Conservation (phyloP, 306 rosid genomes). For the Vigna trinervia region DNA sequence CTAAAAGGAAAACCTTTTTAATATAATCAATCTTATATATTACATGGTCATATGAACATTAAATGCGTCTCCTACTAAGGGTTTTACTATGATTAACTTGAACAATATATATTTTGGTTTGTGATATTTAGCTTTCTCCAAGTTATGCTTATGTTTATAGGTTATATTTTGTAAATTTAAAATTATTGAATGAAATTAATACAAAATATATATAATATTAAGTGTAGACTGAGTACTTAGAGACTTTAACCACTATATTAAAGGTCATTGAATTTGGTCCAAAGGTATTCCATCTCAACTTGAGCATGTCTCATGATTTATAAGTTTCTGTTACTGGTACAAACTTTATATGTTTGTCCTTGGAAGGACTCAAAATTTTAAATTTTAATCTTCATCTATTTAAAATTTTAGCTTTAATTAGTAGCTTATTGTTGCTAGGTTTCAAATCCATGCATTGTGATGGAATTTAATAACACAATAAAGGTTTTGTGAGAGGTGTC, state of each 20-base stretch:
- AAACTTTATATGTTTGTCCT: not conserved
- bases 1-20: not conserved
- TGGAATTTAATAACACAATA: too few relatives aligned
- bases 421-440: too few relatives aligned
- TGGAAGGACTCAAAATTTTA: not conserved
- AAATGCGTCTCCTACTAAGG: not conserved
- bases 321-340: not conserved
- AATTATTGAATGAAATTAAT: not conserved
- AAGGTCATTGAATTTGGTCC: constrained; percentile 11
- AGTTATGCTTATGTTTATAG: too few relatives aligned
- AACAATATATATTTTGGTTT: not conserved
- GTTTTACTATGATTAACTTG: not conserved
- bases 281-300: not conserved
- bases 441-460: too few relatives aligned
- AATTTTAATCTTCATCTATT: not conserved
- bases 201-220: too few relatives aligned
- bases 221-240: too few relatives aligned
- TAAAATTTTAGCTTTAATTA: not conserved
- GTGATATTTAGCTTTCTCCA: too few relatives aligned
- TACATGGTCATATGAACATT: not conserved
- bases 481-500: too few relatives aligned
- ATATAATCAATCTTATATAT: not conserved
- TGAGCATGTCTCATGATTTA: not conserved
- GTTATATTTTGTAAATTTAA: not conserved
- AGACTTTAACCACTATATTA: not conserved